Conservation (phyloP, 2,329 filamentous ascomycete genomes). For the Zymoseptoria tritici region DNA sequence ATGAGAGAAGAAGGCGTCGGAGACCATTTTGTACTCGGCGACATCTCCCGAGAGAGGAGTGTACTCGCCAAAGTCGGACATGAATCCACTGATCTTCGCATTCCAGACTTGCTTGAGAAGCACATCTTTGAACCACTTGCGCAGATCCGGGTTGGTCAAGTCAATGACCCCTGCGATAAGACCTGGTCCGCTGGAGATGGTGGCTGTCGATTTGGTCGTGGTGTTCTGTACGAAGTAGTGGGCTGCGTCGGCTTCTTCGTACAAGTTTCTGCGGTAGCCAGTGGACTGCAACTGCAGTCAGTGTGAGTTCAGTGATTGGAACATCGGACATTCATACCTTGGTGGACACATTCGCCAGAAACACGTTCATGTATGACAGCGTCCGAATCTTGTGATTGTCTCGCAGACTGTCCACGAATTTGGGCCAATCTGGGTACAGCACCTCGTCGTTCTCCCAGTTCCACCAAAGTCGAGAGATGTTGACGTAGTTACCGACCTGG, state of each 20-base stretch:
- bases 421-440: conserved; percentile 31
- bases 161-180: conserved; percentile 33
- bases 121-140: conserved; percentile 30
- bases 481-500: conserved; percentile 29
- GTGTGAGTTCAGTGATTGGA: not conserved
- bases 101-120: conserved; percentile 30
- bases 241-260: conserved; percentile 26
- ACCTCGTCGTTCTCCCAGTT: conserved; percentile 33
- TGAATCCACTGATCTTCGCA: conserved; percentile 31
- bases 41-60: conserved; percentile 25
- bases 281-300: conserved; percentile 9
- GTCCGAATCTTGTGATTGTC: conserved; percentile 28
- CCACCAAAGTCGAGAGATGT: conserved; percentile 34
- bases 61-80: conserved; percentile 35
- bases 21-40: conserved; percentile 23
- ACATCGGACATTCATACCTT: conserved; percentile 12
- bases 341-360: conserved; percentile 31
- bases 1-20: conserved; percentile 30
- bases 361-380: conserved; percentile 31
- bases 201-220: conserved; percentile 28
- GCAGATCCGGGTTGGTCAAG: conserved; percentile 29
- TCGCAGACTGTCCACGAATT: conserved; percentile 30
- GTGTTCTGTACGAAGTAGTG: conserved; percentile 31
- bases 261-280: conserved; percentile 28
- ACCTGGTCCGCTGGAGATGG: conserved; percentile 32